phyloP scores from a whole-genome alignment of 2,329 filamentous ascomycete species.

The Ascochyta lentis region DNA sequence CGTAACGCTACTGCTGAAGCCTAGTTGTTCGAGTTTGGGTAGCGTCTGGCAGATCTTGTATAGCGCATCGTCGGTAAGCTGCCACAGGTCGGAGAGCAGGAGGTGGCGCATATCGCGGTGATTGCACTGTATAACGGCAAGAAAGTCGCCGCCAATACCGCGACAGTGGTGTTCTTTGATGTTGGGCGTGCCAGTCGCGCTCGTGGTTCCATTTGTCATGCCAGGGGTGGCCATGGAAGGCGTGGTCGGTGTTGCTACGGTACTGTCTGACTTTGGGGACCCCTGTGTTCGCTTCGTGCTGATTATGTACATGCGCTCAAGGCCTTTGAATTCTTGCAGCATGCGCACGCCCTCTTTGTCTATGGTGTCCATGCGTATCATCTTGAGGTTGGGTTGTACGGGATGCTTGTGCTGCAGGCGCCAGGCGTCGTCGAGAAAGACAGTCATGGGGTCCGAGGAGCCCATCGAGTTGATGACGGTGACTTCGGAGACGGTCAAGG shows the following conservation, averaged over 20 bases:
- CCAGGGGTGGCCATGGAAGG: conserved; percentile 34
- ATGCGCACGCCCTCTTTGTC: conserved; percentile 55
- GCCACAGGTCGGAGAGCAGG: conserved; percentile 63
- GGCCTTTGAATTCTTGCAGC: conserved; percentile 50
- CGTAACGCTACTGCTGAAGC: conserved; percentile 62
- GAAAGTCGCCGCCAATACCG: conserved; percentile 54
- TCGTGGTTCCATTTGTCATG: conserved; percentile 24
- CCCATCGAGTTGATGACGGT: conserved; percentile 62
- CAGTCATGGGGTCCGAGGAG: conserved; percentile 52
- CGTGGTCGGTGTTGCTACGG: conserved; percentile 38
- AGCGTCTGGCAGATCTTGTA: conserved; percentile 60
- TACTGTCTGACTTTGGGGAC: conserved; percentile 35
- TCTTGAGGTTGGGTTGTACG: conserved; percentile 52
- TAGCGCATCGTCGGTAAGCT: conserved; percentile 57
- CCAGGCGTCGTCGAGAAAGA: conserved; percentile 66
- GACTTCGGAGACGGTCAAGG: conserved; percentile 53
- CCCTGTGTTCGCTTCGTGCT: conserved; percentile 41
- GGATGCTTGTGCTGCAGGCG: conserved; percentile 35
- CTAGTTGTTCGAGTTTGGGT: conserved; percentile 66
- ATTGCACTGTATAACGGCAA: conserved; percentile 58
- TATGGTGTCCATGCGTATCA: conserved; percentile 57
- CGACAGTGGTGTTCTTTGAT: conserved; percentile 37
- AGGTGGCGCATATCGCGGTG: conserved; percentile 63
- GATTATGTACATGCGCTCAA: conserved; percentile 63
- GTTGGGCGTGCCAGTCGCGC: conserved; percentile 30